Conservation (phyloP, 2,329 filamentous ascomycete species). For the Cordyceps militaris region DNA sequence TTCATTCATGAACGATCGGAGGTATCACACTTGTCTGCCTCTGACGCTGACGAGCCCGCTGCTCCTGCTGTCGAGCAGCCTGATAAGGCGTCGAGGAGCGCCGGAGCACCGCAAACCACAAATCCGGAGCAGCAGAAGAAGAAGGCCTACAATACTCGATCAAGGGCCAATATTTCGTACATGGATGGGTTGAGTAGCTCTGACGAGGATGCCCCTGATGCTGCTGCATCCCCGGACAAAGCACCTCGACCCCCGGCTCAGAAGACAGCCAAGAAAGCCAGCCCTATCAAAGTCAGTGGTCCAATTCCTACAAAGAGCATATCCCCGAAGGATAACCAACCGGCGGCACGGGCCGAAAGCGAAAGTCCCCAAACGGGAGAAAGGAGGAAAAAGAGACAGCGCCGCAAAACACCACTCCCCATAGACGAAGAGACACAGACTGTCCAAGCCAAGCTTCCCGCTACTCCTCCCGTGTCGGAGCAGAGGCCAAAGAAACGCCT, state of each 20-base stretch:
- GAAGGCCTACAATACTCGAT: conserved; percentile 1
- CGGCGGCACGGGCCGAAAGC: background rate
- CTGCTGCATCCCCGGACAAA: background rate
- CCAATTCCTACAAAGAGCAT: background rate
- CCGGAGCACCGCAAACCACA: background rate
- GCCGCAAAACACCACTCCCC: conserved; percentile 27
- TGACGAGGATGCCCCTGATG: background rate
- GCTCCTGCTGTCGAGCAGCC: background rate
- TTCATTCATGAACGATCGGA: background rate
- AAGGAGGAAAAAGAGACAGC: conserved; percentile 24
- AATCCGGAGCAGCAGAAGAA: background rate
- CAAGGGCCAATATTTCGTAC: background rate
- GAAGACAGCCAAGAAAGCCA: background rate
- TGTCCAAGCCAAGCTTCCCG: conserved; percentile 15
- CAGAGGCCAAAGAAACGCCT: background rate
- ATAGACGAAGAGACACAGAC: conserved; percentile 27
- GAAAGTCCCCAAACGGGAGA: background rate
- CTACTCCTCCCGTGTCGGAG: conserved; percentile 1
- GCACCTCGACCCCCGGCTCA: background rate
- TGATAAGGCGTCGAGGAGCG: background rate
- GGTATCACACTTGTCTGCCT: background rate
- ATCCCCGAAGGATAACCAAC: background rate
- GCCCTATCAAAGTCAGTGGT: background rate
- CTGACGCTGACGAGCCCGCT: background rate
- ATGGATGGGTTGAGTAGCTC: background rate